These are phyloP conservation scores for Neckera pumila DNA, from an alignment of 225 moss, liverwort and hornwort species.

Conservation along the genomic window DNA sequence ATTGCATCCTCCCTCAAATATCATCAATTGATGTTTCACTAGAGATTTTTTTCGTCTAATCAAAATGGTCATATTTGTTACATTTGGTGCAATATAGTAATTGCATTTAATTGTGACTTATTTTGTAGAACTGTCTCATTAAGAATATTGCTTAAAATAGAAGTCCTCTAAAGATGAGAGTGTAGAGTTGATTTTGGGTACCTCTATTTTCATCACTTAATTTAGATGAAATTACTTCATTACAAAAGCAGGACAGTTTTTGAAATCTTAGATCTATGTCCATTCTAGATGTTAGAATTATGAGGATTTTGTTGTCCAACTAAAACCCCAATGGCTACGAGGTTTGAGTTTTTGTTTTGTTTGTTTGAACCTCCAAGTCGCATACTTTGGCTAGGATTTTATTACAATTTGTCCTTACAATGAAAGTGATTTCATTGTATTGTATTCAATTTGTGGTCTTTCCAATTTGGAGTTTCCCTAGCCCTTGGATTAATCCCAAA, in stretches of 20 bases:
- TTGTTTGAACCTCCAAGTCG: rapidly evolving
- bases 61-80: neutral
- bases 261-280: neutral
- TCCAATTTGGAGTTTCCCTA: rapidly evolving
- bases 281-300: neutral
- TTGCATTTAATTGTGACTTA: neutral
- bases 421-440: neutral
- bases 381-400: rapidly evolving
- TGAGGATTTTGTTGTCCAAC: neutral
- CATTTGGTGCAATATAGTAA: neutral
- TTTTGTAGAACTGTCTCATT: rapidly evolving
- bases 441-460: neutral
- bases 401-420: neutral
- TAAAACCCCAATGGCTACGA: neutral
- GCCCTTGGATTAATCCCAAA: neutral
- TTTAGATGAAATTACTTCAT: neutral
- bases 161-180: neutral
- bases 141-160: neutral
- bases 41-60: neutral
- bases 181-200: rapidly evolving
- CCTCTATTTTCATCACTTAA: too few species aligned
- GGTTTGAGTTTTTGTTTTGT: neutral
- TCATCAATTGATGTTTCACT: neutral
- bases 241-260: neutral
- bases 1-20: rapidly evolving